Base-by-base conservation (phyloP, 2,329 filamentous ascomycete genomes). In the Claviceps maximensis region DNA sequence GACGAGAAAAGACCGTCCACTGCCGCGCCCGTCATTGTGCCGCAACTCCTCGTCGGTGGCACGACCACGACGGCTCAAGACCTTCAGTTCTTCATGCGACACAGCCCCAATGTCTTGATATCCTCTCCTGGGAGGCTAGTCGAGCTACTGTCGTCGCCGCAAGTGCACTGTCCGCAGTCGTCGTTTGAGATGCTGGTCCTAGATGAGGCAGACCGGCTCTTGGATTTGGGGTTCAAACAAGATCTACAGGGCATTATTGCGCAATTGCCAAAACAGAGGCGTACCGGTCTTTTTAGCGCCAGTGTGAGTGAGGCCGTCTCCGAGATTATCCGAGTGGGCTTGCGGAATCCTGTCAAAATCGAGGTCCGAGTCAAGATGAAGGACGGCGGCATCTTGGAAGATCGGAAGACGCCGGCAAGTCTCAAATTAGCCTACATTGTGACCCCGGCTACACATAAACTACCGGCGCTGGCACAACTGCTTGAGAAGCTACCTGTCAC, bases 261-360 rank as follows among this genome's bases (percentile, higher is more conserved):
- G 0, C 79, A 86, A 17, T 71, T 98, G 6, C 93, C 93, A 0
- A 98, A 98, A 65, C 93, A 98, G 66, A 78, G 93, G 50, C 79
- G 93, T 49, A 98, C 93, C 0, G 93, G 93, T 0, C 73, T 98
- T 0, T 98, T 97, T 70, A 95, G 89, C 63, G 93, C 93, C 13
- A 94, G 87, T 62, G 87, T 98, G n/a, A 93, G 86, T 61, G 93
- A 97, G 64, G 93, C 93, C 1, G 87, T 98, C 1, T 84, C 90
- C 57, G 87, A 96, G 65, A 86, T 98, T 52, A 89, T 98, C 51
- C 80, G 90, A 38, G 89, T 96, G 8, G 93, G 93, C 21, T 72
- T 97, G 58, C 79, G 93, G 40, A 97, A 98, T 67, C 93, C 93
- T 0, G 90, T 96, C 61, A 94, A 94, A 63, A 89, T 98, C 56